Evolutionary conservation across 148 eudicot species (phyloP), one percentile per base, ranked within the genome.

Genomic region (Tetragonia tetragonoides): DNA sequence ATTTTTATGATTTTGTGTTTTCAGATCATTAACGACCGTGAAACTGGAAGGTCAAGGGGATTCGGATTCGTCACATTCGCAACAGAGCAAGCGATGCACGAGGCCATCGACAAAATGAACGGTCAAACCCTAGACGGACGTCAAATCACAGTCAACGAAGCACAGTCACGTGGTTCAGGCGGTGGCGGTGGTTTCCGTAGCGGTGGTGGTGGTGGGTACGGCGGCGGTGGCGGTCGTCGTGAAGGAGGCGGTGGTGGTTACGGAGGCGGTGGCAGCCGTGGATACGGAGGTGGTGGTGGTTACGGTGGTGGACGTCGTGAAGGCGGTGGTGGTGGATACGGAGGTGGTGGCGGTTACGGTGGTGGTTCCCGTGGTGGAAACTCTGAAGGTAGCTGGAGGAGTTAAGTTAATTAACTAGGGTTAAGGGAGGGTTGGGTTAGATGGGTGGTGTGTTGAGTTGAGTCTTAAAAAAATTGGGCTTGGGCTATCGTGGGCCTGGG

Each of bases 11-110:
- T 67, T 65, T 28, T 69, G 3, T 62, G 47, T 18, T 18, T 78
- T 28, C 79, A 93, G 95, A 88, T 93, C 62, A 90, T 93, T 28
- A 89, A 88, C 53, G 96, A 93, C 65, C 89, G 96, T 8, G 98
- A 93, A 60, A 93, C 96, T 3, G 95, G 97, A 4, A 87, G 97
- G 74, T 93, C 97, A 3, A 88, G 95, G 56, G 95, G 97, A 2
- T 93, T 93, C 20, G 98, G 98, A 17, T 93, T 93, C 76, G 98
- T 93, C 1, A 93, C 98, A 0, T 93, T 93, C 82, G 59, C 66
- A 7, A 79, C 77, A 6, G 93, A 89, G 82, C 83, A 89, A 44
- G 56, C 89, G 11, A 91, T 93, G 90, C 83, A 77, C 21, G 93
- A 91, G 3, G 97, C 97, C 0, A 93, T 93, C 11, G 91, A 86